Base-by-base conservation (phyloP, 2,329 filamentous ascomycete genomes). In the Botrytis fragariae region DNA sequence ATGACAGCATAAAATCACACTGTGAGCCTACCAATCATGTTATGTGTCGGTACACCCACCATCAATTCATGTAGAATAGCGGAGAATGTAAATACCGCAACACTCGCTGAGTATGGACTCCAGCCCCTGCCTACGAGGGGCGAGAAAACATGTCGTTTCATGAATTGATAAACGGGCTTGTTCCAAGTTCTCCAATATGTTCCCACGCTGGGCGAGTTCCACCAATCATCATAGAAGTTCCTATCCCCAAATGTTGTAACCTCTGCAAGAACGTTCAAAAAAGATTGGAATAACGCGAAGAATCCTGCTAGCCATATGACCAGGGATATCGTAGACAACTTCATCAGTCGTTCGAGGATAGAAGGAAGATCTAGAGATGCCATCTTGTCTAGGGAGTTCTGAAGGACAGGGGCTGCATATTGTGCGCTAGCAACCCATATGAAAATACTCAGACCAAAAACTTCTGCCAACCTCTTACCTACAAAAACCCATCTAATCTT, bases 221-320 rank as follows among this genome's bases (percentile, higher is more conserved):
- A 99, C 96, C 96, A 99, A 80, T 97, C 94, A 54, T 93, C 92
- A 82, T 99, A 99, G 82, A 99, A 99, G 70, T 95, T 92, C 44
- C 96, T 89, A 81, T 99, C 96, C 29, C 92, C 96, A 79, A 99
- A 99, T 61, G 89, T 88, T 85, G 94, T 92, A 20, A 98, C 85
- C 82, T 99, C 96, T 5, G 95, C 95, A 32, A 98, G 85, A 0
- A 94, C 94, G 80, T 99, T 99, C 68, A 99, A 85, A 75, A 93
- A 91, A 1, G 93, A 95, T 81, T 99, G 96, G 84, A 99, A 99
- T 22, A 98, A 84, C 3, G 95, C 96, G 79, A 98, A 98, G 86
- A 99, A 99, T 9, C 96, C 95, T 1, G 95, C 95, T 0, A 99
- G 91, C 96, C 96, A 99, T 81, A 98, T 97, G 76, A 98, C 91